Evolutionary conservation across 2,329 filamentous ascomycete species (phyloP).

Genomic region (Pseudogymnoascus sp.): DNA sequence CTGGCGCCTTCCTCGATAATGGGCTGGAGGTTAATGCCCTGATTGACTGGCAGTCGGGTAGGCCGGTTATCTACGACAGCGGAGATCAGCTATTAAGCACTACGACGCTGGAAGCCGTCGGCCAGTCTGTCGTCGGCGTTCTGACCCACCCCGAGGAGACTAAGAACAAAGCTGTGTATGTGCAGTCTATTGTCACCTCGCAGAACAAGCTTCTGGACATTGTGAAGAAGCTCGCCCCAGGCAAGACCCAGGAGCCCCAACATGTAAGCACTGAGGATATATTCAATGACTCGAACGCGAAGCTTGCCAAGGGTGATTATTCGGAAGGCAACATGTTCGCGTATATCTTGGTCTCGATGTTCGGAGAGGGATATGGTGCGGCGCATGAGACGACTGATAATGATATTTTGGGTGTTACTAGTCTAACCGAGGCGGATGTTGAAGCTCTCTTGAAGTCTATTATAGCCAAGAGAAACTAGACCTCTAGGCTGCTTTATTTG

Average conservation of each 20-base stretch:
- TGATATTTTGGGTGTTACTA: too few relatives aligned
- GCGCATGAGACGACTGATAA: too few relatives aligned
- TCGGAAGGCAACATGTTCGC: too few relatives aligned
- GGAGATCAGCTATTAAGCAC: constrained; percentile 30
- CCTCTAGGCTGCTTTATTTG: too few relatives aligned
- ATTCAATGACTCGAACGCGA: constrained; percentile 17
- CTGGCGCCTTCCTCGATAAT: constrained; percentile 33
- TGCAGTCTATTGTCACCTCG: constrained; percentile 30
- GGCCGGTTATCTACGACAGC: constrained; percentile 29
- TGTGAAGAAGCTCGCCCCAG: constrained; percentile 29
- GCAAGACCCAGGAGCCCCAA: constrained; percentile 23
- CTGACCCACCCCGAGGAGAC: constrained; percentile 30
- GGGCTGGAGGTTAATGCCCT: constrained; percentile 27
- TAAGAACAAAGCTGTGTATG: constrained; percentile 30
- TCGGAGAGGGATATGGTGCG: too few relatives aligned
- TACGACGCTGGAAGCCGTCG: constrained; percentile 40
- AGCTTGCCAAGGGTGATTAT: constrained; percentile 19
- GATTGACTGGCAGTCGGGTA: constrained; percentile 25
- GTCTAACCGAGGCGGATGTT: too few relatives aligned
- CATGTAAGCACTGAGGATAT: constrained; percentile 14
- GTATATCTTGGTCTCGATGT: too few relatives aligned
- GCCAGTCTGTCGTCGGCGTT: constrained; percentile 37
- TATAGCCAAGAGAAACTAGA: too few relatives aligned
- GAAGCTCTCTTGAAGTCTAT: too few relatives aligned
- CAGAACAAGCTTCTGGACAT: constrained; percentile 32